Evolutionary conservation across 345 rosid genomes (phyloP).

Genomic region (Lepidium didymum): DNA sequence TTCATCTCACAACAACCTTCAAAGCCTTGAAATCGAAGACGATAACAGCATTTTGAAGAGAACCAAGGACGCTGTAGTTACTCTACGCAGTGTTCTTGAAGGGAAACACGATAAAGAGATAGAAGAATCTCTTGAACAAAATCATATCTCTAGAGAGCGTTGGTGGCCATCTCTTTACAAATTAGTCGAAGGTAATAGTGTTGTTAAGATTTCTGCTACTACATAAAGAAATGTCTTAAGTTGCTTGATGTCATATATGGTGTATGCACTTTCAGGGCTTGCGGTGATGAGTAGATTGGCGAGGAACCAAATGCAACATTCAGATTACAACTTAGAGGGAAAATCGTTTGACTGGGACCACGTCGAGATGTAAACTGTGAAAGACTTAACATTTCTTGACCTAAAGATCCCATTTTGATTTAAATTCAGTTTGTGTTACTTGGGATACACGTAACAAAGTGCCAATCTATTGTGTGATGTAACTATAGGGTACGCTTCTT

Average conservation of each 20-base stretch:
- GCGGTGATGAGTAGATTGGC: slow-evolving; percentile 68
- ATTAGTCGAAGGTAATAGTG: slow-evolving; percentile 69
- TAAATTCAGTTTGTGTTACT: not conserved
- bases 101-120: slow-evolving; percentile 71
- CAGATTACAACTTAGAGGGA: slow-evolving; percentile 35
- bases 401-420: not conserved
- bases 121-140: slow-evolving; percentile 39
- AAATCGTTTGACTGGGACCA: slow-evolving; percentile 54
- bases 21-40: slow-evolving; percentile 41
- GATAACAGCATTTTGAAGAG: slow-evolving; percentile 53
- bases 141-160: slow-evolving; percentile 51
- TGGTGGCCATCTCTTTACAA: slow-evolving; percentile 92
- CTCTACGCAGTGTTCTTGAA: slow-evolving; percentile 66
- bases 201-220: not conserved
- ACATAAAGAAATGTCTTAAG: not conserved
- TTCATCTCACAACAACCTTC: slow-evolving; percentile 65
- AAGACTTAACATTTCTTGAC: not conserved
- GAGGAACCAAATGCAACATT: slow-evolving; percentile 37
- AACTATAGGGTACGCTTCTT: not conserved
- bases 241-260: not conserved
- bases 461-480: not conserved
- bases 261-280: slow-evolving; percentile 44
- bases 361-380: slow-evolving; percentile 30
- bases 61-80: slow-evolving; percentile 71
- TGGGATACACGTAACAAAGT: slow-evolving; percentile 10